A percentile compares a stretch with the other conserved stretches of the same genome.
Conservation (phyloP, 306 rosid genomes). For the Sphenostylis stenocarpa region DNA sequence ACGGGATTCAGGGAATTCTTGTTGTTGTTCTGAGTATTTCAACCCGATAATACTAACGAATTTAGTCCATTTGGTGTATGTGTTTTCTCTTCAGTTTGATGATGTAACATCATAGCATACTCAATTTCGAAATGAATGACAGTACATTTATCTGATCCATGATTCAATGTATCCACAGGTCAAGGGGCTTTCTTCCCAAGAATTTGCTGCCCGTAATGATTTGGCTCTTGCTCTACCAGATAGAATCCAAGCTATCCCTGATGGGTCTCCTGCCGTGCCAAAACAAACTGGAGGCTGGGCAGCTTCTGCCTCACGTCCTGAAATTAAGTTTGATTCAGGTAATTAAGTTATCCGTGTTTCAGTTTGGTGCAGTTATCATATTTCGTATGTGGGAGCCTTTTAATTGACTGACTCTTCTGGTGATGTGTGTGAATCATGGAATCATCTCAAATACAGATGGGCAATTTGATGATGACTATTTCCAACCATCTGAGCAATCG, state of each 20-base stretch:
- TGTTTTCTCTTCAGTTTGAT: not conserved
- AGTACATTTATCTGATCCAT: not conserved
- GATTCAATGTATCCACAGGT: constrained; percentile 50
- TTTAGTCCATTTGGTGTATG: not conserved
- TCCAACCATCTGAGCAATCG: constrained; percentile 75
- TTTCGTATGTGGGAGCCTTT: not conserved
- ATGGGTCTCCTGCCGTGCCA: constrained; percentile 78
- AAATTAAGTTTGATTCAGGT: constrained; percentile 95
- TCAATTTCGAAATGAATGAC: not conserved
- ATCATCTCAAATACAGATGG: constrained; percentile 62
- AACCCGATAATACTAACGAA: not conserved
- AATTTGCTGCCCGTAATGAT: constrained; percentile 96
- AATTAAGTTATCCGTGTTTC: constrained; percentile 20
- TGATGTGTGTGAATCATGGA: constrained; percentile 29
- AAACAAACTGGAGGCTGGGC: constrained; percentile 91
- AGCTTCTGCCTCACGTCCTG: constrained; percentile 80
- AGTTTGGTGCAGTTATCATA: not conserved
- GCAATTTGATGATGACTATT: constrained; percentile 74
- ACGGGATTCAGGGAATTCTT: not conserved
- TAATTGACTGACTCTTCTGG: not conserved
- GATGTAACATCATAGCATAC: not conserved
- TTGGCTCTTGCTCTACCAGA: constrained; percentile 91
- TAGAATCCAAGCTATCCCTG: constrained; percentile 94
- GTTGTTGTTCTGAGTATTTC: not conserved
- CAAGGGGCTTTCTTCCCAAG: constrained; percentile 85